Evolutionary conservation across 371 early-diverging fungal species (phyloP).

Genomic region (Mortierella sp.): DNA sequence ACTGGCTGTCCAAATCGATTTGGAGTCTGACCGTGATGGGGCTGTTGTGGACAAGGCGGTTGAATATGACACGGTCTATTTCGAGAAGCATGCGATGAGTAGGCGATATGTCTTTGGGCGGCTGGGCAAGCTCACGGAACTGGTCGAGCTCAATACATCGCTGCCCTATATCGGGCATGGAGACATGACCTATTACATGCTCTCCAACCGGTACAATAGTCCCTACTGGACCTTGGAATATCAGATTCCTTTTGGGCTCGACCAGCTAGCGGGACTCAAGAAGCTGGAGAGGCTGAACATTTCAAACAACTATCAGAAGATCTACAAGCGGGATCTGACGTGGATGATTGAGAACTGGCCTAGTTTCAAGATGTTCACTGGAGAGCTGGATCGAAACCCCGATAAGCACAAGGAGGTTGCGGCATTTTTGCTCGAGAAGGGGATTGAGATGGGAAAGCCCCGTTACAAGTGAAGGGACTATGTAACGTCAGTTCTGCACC

Average conservation of each 20-base stretch:
- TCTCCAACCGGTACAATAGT: neutral
- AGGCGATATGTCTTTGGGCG: neutral
- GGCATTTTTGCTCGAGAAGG: neutral
- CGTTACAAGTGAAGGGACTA: neutral
- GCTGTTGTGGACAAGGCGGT: neutral
- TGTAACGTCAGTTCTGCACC: no score
- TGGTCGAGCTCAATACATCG: neutral
- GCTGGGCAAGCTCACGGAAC: neutral
- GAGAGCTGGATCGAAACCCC: neutral
- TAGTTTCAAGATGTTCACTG: neutral
- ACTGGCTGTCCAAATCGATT: neutral
- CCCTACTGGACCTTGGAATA: neutral
- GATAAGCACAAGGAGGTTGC: neutral
- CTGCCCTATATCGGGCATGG: neutral
- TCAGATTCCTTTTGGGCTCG: neutral
- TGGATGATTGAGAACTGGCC: neutral
- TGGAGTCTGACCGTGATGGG: neutral
- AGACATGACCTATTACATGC: neutral
- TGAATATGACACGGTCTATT: neutral
- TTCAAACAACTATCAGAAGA: neutral
- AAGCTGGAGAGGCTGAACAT: neutral
- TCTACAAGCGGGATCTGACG: neutral
- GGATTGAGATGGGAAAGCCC: neutral
- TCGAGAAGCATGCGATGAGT: neutral
- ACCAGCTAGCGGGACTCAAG: neutral